A percentile compares a stretch with the other conserved stretches of the same genome.
phyloP scores from a whole-genome alignment of 257 asterid genomes.

The Solanum clarkiae region DNA sequence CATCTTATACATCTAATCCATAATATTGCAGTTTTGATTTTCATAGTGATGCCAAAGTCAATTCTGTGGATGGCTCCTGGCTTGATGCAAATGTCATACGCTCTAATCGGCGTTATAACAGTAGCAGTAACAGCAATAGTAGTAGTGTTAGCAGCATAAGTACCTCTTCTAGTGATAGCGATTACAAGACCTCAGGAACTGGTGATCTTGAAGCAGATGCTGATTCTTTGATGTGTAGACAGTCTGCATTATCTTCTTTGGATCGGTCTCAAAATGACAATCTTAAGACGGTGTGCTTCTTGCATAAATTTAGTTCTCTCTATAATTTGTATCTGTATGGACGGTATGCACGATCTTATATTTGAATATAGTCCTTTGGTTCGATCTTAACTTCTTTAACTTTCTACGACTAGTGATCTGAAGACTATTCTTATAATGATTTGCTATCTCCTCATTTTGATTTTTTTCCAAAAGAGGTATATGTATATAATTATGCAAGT shows the following conservation, averaged over 20 bases:
- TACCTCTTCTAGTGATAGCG: conserved; percentile 90
- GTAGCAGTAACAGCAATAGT: conserved; percentile 85
- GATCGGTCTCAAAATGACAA: conserved; percentile 54
- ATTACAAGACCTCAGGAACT: conserved; percentile 52
- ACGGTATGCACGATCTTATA: not conserved
- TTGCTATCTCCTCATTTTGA: not conserved
- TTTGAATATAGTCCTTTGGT: not conserved
- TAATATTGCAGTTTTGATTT: conserved; percentile 21
- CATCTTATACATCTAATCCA: not conserved
- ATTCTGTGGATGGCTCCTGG: conserved; percentile 52
- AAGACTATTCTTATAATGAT: not conserved
- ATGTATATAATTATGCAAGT: not conserved
- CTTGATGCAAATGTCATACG: conserved; percentile 52
- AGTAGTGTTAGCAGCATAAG: conserved; percentile 84
- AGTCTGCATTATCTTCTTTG: conserved; percentile 76
- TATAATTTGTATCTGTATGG: not conserved
- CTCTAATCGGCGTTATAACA: conserved; percentile 57
- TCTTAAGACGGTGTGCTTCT: conserved; percentile 42
- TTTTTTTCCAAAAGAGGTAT: not conserved
- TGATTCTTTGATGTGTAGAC: conserved; percentile 76
- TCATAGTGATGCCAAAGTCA: conserved; percentile 52
- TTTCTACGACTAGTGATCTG: not conserved
- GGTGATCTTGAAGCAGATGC: conserved; percentile 99
- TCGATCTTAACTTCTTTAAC: not conserved
- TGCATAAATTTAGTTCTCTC: not conserved